Evolutionary conservation across 805 yeast genomes (phyloP).

Genomic region (Pichia insulana): DNA sequence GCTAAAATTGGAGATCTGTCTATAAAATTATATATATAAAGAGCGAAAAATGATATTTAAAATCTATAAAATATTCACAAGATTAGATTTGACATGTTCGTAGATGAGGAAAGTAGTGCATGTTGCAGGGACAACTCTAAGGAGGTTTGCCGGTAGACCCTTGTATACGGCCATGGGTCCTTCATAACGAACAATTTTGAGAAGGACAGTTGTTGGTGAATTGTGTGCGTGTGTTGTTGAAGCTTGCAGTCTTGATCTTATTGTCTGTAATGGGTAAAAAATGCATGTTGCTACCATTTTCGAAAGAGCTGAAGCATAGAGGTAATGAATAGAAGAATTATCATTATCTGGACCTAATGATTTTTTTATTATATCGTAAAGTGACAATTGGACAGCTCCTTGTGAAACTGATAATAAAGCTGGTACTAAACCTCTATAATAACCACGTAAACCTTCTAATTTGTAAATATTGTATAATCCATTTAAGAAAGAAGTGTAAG

Average conservation of each 20-base stretch:
- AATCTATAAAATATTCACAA: not conserved
- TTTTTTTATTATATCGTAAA: constrained; percentile 71
- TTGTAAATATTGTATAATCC: constrained; percentile 44
- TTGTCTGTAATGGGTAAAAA: constrained; percentile 78
- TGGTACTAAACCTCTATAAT: constrained; percentile 76
- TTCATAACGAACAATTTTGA: constrained; percentile 35
- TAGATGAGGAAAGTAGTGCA: constrained; percentile 83
- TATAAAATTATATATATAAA: too few species aligned
- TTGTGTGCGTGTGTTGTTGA: constrained; percentile 21
- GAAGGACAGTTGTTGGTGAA: constrained; percentile 28
- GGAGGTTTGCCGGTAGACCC: constrained; percentile 69
- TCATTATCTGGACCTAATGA: constrained; percentile 16
- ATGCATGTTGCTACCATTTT: constrained; percentile 59
- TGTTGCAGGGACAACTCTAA: constrained; percentile 87
- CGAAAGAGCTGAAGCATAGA: constrained; percentile 57
- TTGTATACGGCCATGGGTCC: constrained; percentile 70
- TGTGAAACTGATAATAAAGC: constrained; percentile 77
- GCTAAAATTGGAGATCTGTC: too few species aligned
- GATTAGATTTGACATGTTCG: constrained; percentile 42
- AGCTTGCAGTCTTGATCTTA: constrained; percentile 66
- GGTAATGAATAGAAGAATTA: constrained; percentile 46
- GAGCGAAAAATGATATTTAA: too few species aligned
- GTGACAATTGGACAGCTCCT: constrained; percentile 79
- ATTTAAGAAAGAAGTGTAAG: constrained; percentile 49
- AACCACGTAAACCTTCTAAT: constrained; percentile 57